Percentiles rank a stretch among this genome's conserved stretches.
Conservation (phyloP, 495 filamentous ascomycete species). For the Evansstolkia leycettana region DNA sequence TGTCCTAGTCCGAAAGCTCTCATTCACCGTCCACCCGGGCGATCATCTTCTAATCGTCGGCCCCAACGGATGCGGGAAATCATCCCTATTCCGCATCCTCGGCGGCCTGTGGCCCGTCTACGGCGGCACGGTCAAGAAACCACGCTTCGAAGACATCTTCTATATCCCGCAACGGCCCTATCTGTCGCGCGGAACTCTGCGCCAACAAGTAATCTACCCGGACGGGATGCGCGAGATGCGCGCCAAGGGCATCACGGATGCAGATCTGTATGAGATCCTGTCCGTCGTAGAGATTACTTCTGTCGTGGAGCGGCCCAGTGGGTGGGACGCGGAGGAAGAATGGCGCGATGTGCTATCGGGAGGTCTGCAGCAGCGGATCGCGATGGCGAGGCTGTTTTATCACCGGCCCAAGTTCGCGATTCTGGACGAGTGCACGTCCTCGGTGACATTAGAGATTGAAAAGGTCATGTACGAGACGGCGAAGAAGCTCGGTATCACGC, state of each 20-base stretch:
- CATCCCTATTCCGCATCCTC: constrained; percentile 86
- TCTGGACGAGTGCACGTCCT: constrained; percentile 90
- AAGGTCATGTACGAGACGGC: constrained; percentile 95
- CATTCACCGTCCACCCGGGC: constrained; percentile 73
- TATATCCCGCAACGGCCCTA: constrained; percentile 97
- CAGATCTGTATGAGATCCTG: constrained; percentile 66
- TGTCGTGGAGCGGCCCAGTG: constrained; percentile 68
- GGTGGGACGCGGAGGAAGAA: constrained; percentile 92
- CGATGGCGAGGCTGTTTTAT: constrained; percentile 95
- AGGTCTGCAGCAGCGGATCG: constrained; percentile 91
- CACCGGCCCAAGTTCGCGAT: constrained; percentile 84
- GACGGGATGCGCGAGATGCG: constrained; percentile 82
- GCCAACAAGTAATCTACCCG: constrained; percentile 94
- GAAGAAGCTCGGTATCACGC: constrained; percentile 77
- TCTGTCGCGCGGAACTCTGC: constrained; percentile 72
- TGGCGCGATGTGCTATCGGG: constrained; percentile 87
- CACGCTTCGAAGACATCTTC: constrained; percentile 82
- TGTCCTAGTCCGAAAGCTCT: constrained; percentile 69
- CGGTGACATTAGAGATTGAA: constrained; percentile 86
- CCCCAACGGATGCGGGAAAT: constrained; percentile 96
- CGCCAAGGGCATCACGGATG: constrained; percentile 69
- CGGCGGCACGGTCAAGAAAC: constrained; percentile 83
- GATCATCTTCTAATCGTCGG: constrained; percentile 92
- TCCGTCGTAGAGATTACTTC: constrained; percentile 68
- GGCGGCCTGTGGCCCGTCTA: constrained; percentile 99